Conservation (phyloP, 208 protist species). For the Novymonas esmeraldas region DNA sequence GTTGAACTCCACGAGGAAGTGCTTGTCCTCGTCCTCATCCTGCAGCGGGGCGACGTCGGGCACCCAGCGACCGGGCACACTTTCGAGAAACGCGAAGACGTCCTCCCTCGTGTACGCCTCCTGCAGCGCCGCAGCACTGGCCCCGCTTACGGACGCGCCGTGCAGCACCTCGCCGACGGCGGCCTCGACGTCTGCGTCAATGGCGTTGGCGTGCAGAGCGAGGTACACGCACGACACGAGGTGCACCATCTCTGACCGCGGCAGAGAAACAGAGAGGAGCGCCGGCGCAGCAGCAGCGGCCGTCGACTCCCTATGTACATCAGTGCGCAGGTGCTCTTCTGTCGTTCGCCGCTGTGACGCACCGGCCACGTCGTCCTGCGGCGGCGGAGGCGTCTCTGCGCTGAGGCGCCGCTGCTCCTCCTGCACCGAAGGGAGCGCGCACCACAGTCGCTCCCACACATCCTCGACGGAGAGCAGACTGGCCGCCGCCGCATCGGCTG, state of each 20-base stretch:
- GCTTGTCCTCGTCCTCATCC: conserved; percentile 16
- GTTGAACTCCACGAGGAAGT: conserved; percentile 29
- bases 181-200: conserved; percentile 40
- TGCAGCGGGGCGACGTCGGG: conserved; percentile 30
- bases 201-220: conserved; percentile 68
- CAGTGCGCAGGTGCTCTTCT: not conserved
- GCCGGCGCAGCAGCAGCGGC: too few species aligned
- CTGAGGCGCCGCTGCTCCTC: not conserved
- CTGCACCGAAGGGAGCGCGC: conserved; percentile 56
- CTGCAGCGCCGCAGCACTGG: not conserved
- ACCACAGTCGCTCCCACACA: conserved; percentile 69
- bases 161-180: conserved; percentile 42
- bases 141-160: not conserved
- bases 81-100: conserved; percentile 48
- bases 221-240: conserved; percentile 68
- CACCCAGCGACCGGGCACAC: conserved; percentile 49
- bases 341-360: not conserved
- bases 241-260: conserved; percentile 52
- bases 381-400: not conserved
- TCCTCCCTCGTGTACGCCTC: conserved; percentile 44
- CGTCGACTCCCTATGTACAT: conserved; percentile 28
- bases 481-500: not conserved
- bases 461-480: conserved; percentile 37
- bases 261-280: conserved; percentile 30
- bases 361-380: not conserved